Conservation (phyloP, 495 filamentous ascomycete species). For the Platismatia glauca region DNA sequence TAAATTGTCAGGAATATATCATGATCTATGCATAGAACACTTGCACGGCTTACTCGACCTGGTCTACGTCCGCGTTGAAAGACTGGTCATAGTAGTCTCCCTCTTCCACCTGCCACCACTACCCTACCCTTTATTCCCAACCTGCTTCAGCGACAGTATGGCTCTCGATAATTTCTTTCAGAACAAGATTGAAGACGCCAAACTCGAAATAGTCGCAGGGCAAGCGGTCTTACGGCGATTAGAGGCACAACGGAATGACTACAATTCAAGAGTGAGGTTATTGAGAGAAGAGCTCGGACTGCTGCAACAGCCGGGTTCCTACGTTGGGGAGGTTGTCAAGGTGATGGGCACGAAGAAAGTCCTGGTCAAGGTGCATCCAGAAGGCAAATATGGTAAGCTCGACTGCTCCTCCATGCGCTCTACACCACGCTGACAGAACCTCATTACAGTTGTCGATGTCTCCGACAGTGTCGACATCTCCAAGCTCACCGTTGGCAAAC, state of each 20-base stretch:
- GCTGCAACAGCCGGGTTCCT: conserved; percentile 93
- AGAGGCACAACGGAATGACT: conserved; percentile 98
- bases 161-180: conserved; percentile 98
- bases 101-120: neutral
- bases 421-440: conserved; percentile 14
- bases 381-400: conserved; percentile 94
- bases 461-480: conserved; percentile 87
- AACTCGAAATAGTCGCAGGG: conserved; percentile 98
- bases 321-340: conserved; percentile 98
- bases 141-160: conserved; percentile 49
- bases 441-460: conserved; percentile 78
- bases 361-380: conserved; percentile 95
- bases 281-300: conserved; percentile 93
- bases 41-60: no score
- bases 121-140: conserved; percentile 11
- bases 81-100: neutral
- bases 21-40: no score
- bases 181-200: conserved; percentile 99
- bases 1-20: no score
- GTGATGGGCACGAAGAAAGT: conserved; percentile 99
- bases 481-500: conserved; percentile 96
- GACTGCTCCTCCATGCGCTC: neutral
- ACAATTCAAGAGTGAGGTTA: conserved; percentile 94
- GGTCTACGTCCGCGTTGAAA: neutral
- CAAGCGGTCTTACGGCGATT: conserved; percentile 89